These are phyloP conservation scores for Corylus heterophylla DNA, from an alignment of 306 rosid species.

Conservation along the genomic window DNA sequence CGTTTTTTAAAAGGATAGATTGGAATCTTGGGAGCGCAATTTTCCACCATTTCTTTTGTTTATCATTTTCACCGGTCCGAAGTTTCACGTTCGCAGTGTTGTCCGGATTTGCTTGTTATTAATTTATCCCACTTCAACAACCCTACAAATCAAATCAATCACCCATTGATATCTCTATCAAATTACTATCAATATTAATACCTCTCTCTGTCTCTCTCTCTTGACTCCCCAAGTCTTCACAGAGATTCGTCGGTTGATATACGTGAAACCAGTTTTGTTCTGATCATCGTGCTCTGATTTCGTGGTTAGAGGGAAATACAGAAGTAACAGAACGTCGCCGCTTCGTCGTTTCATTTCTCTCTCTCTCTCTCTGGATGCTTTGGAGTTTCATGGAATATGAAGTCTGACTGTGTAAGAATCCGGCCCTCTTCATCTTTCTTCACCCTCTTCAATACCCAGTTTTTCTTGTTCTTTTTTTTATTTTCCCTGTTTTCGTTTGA, in stretches of 20 bases:
- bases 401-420: slow-evolving; percentile 17
- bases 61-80: not conserved
- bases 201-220: not conserved
- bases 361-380: not conserved
- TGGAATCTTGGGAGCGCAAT: not conserved
- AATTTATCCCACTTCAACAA: not conserved
- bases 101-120: too few relatives aligned
- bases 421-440: not conserved
- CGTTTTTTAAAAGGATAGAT: too few relatives aligned
- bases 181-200: too few relatives aligned
- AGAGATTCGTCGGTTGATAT: not conserved
- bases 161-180: not conserved
- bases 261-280: not conserved
- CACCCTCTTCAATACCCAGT: not conserved
- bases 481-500: not conserved
- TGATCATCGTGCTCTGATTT: not conserved
- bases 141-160: not conserved
- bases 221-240: not conserved
- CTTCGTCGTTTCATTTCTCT: not conserved
- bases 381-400: slow-evolving; percentile 22
- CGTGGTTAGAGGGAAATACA: not conserved
- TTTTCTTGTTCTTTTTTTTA: not conserved
- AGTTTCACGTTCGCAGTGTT: not conserved
- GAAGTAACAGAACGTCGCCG: not conserved
- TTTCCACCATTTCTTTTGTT: not conserved